A percentile compares a stretch with the other conserved stretches of the same genome.
phyloP scores from a whole-genome alignment of 164 flowering plant genomes.

The Cinnamomum chago region DNA sequence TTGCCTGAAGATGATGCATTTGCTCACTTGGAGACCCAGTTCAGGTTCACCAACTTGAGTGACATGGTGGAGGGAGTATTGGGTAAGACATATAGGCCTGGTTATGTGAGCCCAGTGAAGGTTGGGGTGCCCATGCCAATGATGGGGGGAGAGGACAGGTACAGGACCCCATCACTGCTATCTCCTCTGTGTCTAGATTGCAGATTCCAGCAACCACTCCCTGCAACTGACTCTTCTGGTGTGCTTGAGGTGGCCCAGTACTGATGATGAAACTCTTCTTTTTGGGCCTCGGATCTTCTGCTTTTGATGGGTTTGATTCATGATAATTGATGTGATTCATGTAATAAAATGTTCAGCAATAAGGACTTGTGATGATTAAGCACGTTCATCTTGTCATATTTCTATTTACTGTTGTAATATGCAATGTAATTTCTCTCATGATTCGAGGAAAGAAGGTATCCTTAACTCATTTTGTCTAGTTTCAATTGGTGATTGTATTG shows the following conservation, averaged over 20 bases:
- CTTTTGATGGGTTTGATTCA: background rate
- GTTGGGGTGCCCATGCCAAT: conserved; percentile 66
- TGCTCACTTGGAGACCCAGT: conserved; percentile 41
- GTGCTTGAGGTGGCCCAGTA: background rate
- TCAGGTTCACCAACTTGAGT: conserved; percentile 37
- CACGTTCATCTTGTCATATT: too few relatives aligned
- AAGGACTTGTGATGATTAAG: too few relatives aligned
- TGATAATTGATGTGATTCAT: too few relatives aligned
- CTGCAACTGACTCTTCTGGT: background rate
- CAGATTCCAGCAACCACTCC: conserved; percentile 29
- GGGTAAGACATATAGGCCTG: conserved; percentile 67
- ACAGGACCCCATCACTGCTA: conserved; percentile 44
- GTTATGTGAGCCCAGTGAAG: conserved; percentile 58
- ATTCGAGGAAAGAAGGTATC: background rate
- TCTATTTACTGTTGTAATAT: background rate
- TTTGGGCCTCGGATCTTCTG: background rate
- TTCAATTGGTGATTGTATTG: too few relatives aligned
- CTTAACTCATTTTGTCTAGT: too few relatives aligned
- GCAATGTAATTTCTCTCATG: background rate
- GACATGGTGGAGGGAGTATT: conserved; percentile 59
- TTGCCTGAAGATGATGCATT: conserved; percentile 46
- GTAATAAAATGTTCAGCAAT: too few relatives aligned
- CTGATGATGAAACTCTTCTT: background rate
- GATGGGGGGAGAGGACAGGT: conserved; percentile 78
- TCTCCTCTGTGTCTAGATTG: conserved; percentile 51